Evolutionary conservation across 73 alveolate genomes (phyloP).

Genomic region (Tetrahymena borealis): DNA sequence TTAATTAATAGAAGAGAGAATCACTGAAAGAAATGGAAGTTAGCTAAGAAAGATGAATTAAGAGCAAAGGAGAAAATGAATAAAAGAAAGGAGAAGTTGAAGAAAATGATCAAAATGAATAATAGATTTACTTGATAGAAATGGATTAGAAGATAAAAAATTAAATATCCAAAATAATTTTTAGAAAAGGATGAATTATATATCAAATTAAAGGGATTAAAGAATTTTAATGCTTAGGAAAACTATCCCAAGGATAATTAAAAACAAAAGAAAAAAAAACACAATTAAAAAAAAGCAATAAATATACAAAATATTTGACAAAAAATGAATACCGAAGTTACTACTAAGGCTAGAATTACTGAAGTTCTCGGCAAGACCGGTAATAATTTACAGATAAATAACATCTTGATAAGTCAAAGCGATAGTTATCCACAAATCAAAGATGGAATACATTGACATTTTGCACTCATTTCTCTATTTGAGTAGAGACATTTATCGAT

Average conservation of each 20-base stretch:
- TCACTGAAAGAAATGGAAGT: neutral
- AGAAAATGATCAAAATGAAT: too few relatives aligned
- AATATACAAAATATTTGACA: neutral
- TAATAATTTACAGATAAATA: neutral
- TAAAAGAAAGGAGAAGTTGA: neutral
- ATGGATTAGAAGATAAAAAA: neutral
- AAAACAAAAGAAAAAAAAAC: neutral
- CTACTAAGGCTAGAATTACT: slow-evolving; percentile 26
- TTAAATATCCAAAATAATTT: neutral
- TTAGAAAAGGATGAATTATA: neutral
- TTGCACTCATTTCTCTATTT: neutral
- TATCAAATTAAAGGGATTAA: neutral
- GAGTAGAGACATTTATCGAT: neutral
- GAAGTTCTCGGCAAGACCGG: slow-evolving; percentile 40
- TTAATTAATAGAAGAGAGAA: neutral
- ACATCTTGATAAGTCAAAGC: neutral
- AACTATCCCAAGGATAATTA: slow-evolving; percentile 1
- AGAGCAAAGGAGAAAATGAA: neutral
- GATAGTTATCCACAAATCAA: neutral
- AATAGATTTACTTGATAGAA: neutral
- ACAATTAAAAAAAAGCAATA: neutral
- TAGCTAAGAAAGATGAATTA: neutral
- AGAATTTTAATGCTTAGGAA: slow-evolving; percentile 1
- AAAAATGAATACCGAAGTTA: neutral
- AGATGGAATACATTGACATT: neutral